These are phyloP conservation scores for Fraxinus xanthoxyloides DNA, from an alignment of 305 asterid species.

Conservation along the genomic window DNA sequence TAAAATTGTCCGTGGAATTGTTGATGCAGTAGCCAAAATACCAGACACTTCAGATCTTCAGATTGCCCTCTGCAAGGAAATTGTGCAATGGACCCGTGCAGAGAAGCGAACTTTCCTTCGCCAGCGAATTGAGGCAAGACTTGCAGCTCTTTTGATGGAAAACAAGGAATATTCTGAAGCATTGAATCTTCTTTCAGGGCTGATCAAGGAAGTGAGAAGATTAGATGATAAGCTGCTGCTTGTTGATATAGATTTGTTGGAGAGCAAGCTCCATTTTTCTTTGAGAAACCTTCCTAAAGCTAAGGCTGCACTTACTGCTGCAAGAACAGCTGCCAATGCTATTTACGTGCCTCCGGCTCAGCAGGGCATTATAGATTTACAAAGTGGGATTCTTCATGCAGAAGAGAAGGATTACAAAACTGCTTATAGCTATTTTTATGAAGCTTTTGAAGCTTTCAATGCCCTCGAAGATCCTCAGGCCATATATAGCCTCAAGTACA, in stretches of 20 bases:
- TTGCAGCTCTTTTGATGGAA: constrained; percentile 60
- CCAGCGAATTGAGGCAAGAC: constrained; percentile 60
- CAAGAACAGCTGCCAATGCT: constrained; percentile 71
- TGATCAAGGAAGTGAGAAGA: constrained; percentile 64
- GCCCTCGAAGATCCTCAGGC: constrained; percentile 65
- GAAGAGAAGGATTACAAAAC: constrained; percentile 75
- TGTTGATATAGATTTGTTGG: constrained; percentile 60
- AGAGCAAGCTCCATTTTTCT: constrained; percentile 70
- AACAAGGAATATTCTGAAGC: constrained; percentile 61
- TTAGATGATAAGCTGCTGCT: constrained; percentile 60
- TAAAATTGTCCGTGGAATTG: constrained; percentile 51
- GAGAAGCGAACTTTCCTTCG: constrained; percentile 67
- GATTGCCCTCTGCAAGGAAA: constrained; percentile 64
- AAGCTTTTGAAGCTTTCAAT: constrained; percentile 69
- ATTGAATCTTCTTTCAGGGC: constrained; percentile 57
- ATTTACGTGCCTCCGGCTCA: constrained; percentile 71
- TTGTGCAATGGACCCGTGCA: constrained; percentile 61
- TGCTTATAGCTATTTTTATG: constrained; percentile 63
- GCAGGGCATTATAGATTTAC: constrained; percentile 65
- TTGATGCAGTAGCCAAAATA: constrained; percentile 60
- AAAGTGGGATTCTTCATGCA: constrained; percentile 65
- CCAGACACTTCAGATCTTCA: constrained; percentile 68
- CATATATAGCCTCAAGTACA: constrained; percentile 59
- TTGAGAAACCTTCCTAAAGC: constrained; percentile 65
- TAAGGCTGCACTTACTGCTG: constrained; percentile 69